Base-by-base conservation (phyloP, 257 asterid genomes). In the Nicotiana obtusifolia region DNA sequence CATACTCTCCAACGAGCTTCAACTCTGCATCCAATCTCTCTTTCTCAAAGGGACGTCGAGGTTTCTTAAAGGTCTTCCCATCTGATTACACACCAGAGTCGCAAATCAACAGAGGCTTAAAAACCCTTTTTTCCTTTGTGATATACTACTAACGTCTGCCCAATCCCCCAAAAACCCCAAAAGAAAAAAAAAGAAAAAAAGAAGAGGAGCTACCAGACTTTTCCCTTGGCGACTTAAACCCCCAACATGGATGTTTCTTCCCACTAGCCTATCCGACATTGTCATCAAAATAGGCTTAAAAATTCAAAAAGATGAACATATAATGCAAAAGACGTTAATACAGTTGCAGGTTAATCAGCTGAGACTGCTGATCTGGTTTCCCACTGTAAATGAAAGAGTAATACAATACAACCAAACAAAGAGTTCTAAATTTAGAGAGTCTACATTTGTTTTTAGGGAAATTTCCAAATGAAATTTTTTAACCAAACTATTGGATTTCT, bases 51-150 rank as follows among this genome's bases (percentile, higher is more conserved):
- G 98, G 97, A 73, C 97, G 96, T 24, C 97, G 90, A 17, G 98
- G 97, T 87, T 92, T 94, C 94, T 94, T 94, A 77, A 92, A 94
- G 1, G 98, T 94, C 91, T 94, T 94, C 67, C 95, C 97, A 88
- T 94, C 97, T 94, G 44, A 75, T 75, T 24, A 75, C 62, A 75
- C 7, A 73, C 4, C 16, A 24, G 5, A 26, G 9, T 15, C 16
- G 5, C 62, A 75, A 15, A 26, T 26, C 5, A 75, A 24, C 44
- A 75, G 0, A 49, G 5, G 5, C 80, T 15, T 49, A 0, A 75
- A 24, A 75, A 4, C 1, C 2, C 16, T 8, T 73, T 2, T 16
- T 4, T 1, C 2, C 10, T 7, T 22, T 0, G 14, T 47, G 37
- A 47, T 7, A 73, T 44, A 37, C 44, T 10, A n/a, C 24, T 16